Evolutionary conservation across 2,329 filamentous ascomycete genomes (phyloP).

Genomic region (Alternaria triticimaculans): DNA sequence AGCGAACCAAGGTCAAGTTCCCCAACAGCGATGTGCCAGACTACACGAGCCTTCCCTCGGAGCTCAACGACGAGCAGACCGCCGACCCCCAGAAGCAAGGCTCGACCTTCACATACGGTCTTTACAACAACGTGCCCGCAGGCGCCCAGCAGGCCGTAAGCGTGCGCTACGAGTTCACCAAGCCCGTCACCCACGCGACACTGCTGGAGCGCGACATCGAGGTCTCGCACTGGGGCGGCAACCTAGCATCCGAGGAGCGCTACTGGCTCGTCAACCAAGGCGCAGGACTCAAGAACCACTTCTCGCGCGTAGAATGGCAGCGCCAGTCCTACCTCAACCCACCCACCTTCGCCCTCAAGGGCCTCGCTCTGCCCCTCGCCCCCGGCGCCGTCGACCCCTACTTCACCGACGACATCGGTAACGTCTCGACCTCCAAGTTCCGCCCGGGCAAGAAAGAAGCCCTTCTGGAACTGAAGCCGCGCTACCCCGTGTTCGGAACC

Average conservation of each 20-base stretch:
- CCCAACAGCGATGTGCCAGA: constrained; percentile 79
- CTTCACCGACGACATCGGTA: constrained; percentile 95
- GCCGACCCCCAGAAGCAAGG: constrained; percentile 82
- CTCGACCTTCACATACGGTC: constrained; percentile 85
- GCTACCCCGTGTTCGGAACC: constrained; percentile 94
- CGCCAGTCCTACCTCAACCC: constrained; percentile 72
- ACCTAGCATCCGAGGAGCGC: constrained; percentile 91
- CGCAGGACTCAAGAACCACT: constrained; percentile 68
- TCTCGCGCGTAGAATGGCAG: constrained; percentile 58
- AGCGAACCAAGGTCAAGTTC: constrained; percentile 97
- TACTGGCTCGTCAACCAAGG: constrained; percentile 88
- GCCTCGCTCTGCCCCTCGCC: constrained; percentile 79
- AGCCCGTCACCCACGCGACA: constrained; percentile 81
- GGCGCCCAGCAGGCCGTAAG: constrained; percentile 74
- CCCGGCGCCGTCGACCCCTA: constrained; percentile 86
- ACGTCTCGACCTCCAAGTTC: constrained; percentile 93
- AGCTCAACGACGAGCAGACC: constrained; percentile 64
- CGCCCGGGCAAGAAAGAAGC: constrained; percentile 77
- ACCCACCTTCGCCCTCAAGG: constrained; percentile 78
- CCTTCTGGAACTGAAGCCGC: constrained; percentile 87
- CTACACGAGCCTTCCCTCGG: constrained; percentile 74
- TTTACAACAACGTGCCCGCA: constrained; percentile 82
- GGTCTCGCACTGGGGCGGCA: constrained; percentile 97
- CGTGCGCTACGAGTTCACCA: constrained; percentile 94
- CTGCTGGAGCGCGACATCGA: constrained; percentile 89